Base-by-base conservation (phyloP, 2,329 filamentous ascomycete genomes). In the Gnomoniopsis sp. region DNA sequence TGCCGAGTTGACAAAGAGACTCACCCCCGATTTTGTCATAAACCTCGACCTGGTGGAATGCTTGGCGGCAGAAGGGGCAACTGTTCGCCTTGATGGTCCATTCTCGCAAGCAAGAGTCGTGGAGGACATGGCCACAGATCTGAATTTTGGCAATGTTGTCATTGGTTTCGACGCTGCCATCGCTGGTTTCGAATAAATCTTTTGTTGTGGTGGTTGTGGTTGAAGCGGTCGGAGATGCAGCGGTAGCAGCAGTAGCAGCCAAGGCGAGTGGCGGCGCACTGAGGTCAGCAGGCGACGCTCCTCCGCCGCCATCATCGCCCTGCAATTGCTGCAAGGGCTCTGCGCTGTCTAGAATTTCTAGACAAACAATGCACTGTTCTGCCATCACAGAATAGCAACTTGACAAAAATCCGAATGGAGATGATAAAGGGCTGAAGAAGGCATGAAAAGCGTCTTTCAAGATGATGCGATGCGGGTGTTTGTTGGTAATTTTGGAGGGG, bases 71-170 rank as follows among this genome's bases (percentile, higher is more conserved):
- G 73, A 99, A 96, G 49, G 95, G 95, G 74, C 95, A 99, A 71
- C 93, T 97, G 75, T 98, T 99, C 64, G 95, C 93, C 73, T 96
- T 89, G 75, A 96, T 91, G 49, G 93, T 91, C 95, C 95, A 99
- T 66, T 92, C 91, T 67, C 89, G 89, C 66, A 99, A 82, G 74
- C 95, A 99, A 54, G 89, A 87, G 77, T 99, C 88, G 77, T 99
- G 95, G 66, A 99, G 81, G 66, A 93, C 84, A 79, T 99, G 96
- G 59, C 91, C 90, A 75, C 95, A 99, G 49, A 91, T 88, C 61
- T 86, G 79, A 52, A 88, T 83, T 57, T 82, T 75, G 44, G 86
- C 85, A 62, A 88, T 79, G 60, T 77, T 74, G 65, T 78, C 73
- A 66, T 75, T 67, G 34, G 73, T 69, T 30, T 60, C 58, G 49